phyloP scores from a whole-genome alignment of 2,329 filamentous ascomycete species.

The Xenosphaeropsis pyriputrescens region DNA sequence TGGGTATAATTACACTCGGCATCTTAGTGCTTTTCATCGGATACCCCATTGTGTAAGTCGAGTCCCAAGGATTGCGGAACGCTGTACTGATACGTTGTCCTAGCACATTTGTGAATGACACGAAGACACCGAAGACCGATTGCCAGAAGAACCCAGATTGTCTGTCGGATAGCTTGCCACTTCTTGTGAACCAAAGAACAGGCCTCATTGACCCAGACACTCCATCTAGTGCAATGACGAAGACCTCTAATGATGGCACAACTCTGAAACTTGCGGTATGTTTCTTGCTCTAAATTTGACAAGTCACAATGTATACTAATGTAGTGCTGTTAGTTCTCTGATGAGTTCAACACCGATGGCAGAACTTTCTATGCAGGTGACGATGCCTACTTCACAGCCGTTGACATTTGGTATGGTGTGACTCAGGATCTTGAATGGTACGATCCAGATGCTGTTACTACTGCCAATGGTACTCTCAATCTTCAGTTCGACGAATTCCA shows the following conservation, averaged over 20 bases:
- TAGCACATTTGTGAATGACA: no score
- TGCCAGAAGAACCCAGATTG: slow-evolving; percentile 21
- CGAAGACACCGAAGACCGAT: no score
- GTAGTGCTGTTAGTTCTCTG: slow-evolving; percentile 36
- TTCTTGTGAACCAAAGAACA: slow-evolving; percentile 43
- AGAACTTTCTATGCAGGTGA: slow-evolving; percentile 59
- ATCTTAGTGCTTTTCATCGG: slow-evolving; percentile 51
- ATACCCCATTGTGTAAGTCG: slow-evolving; percentile 52
- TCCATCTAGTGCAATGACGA: slow-evolving; percentile 37
- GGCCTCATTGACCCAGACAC: slow-evolving; percentile 55
- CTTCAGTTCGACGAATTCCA: slow-evolving; percentile 49
- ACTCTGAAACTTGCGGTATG: slow-evolving; percentile 46
- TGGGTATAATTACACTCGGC: slow-evolving; percentile 43
- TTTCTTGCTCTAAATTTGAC: slow-evolving; percentile 3
- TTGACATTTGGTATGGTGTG: slow-evolving; percentile 60
- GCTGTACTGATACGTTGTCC: no score
- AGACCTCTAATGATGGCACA: slow-evolving; percentile 41
- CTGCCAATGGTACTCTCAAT: slow-evolving; percentile 44
- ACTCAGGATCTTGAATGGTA: slow-evolving; percentile 60
- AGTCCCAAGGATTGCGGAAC: no score
- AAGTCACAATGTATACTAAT: slow-evolving; percentile 1
- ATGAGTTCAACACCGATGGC: slow-evolving; percentile 55
- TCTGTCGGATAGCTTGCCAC: slow-evolving; percentile 18
- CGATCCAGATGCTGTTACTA: slow-evolving; percentile 51
- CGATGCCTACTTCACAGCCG: slow-evolving; percentile 52